These are phyloP conservation scores for Bodo saltans DNA, from an alignment of 78 protist species.

Conservation along the genomic window DNA sequence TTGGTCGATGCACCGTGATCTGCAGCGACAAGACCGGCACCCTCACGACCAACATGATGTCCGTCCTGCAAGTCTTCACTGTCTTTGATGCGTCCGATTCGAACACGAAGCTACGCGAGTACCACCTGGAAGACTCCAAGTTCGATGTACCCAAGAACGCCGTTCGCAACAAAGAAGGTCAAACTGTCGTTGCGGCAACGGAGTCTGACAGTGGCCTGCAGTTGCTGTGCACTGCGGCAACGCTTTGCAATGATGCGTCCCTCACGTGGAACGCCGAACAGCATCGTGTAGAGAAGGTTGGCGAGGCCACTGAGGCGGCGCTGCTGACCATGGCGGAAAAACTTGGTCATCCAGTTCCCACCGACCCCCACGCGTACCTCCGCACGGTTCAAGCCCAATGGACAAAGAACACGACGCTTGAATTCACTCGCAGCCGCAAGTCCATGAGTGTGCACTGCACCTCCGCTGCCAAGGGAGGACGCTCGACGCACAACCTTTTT, in stretches of 20 bases:
- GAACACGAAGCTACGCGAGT: not conserved
- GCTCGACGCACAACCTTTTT: slow-evolving; percentile 18
- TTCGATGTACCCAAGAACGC: not conserved
- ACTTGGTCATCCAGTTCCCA: too few species aligned
- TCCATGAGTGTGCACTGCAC: slow-evolving; percentile 51
- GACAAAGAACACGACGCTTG: slow-evolving; percentile 42
- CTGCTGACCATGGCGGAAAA: slow-evolving; percentile 56
- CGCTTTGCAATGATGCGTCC: slow-evolving; percentile 51
- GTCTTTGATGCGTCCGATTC: slow-evolving; percentile 28
- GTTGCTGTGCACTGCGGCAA: slow-evolving; percentile 11
- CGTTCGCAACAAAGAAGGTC: not conserved
- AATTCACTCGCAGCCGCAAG: slow-evolving; percentile 66
- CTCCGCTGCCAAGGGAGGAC: not conserved
- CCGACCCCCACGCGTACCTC: too few species aligned
- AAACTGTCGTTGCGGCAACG: not conserved
- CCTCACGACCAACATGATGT: slow-evolving; percentile 87
- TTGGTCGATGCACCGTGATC: slow-evolving; percentile 86
- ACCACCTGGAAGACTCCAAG: not conserved
- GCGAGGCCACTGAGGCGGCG: slow-evolving; percentile 64
- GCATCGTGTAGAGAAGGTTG: slow-evolving; percentile 15
- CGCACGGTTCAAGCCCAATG: too few species aligned
- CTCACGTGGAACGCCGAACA: not conserved
- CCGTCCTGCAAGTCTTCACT: slow-evolving; percentile 33
- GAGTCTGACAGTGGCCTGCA: not conserved
- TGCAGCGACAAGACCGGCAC: slow-evolving; percentile 97